Base-by-base conservation (phyloP, 2,329 filamentous ascomycete genomes). In the Monilinia vaccinii-corymbosi region DNA sequence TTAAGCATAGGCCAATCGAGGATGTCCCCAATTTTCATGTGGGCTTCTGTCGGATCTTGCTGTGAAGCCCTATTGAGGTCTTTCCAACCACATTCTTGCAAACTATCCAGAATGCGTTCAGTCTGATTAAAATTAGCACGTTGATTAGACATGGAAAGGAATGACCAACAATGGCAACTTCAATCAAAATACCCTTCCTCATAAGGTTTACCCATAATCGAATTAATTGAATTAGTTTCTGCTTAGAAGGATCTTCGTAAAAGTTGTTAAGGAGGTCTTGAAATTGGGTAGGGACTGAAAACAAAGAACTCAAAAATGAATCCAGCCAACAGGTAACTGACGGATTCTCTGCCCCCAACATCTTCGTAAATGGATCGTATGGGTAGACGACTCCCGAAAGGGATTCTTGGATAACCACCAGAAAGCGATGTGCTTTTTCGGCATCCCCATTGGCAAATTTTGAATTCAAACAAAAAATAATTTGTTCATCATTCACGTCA, bases 41-140 rank as follows among this genome's bases (percentile, higher is more conserved):
- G 97, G 1, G 92, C 92, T 74, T 99, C 94, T 0, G 94, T 97
- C 0, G 91, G 90, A 73, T 99, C 94, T 74, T 99, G 94, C 71
- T 97, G 94, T 67, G 86, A 82, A n/a, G 89, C 71, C 60, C 82
- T 75, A 25, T 82, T 81, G 50, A 92, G 92, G 61, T 95, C 91
- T 66, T 81, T 76, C 94, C 94, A 97, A 4, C 93, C 94, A 71
- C 92, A 97, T 57, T 86, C 87, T 21, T 87, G 86, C 44, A 97
- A 74, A 11, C 91, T 80, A 45, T 93, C 84, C 73, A 97, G 92
- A 16, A 99, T 80, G 65, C 91, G 79, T 72, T 88, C 82, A 9
- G 90, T 96, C 88, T 93, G 67, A 32, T 52, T 23, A 9, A 46
- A 58, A 45, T 69, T 31, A 69, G 65, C 42, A 58, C 59, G 61